Evolutionary conservation across 1,139 yeast genomes (phyloP), one percentile per base, ranked within the genome.

Genomic region (Magnusiomyces ingens): DNA sequence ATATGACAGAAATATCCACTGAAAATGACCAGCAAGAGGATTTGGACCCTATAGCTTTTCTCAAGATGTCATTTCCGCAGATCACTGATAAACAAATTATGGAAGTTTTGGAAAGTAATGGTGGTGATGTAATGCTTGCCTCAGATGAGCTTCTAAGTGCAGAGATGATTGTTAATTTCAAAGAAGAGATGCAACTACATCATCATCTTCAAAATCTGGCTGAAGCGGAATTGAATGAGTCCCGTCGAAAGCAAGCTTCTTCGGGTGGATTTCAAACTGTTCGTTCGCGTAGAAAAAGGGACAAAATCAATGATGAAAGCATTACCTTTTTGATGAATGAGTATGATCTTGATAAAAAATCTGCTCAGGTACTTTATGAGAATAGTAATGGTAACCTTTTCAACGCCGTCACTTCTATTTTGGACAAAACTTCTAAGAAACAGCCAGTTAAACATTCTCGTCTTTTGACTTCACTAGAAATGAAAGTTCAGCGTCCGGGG

Each of bases 61-160:
- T 37, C 18, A 38, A 35, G 26, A 36, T 12, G 15, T 18, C 29
- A 18, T 48, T 48, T 48, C 36, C 15, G 5, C 35, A 38, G 4
- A 41, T 22, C 2, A 12, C n/a, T 10, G 15, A 17, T 13, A 43
- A 22, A 2, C 11, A 11, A 13, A 48, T 48, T 18, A 3, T 21
- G 17, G 17, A 40, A n/a, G 40, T 35, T 2, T 13, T 41, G 4
- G 21, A 45, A n/a, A 29, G 22, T 21, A 15, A 32, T 22, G 11
- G 35, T 26, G 52, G 45, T 18, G 35, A 41, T 21, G 47, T 43
- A 17, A 15, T 42, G 12, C 2, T 15, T 21, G 42, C 52, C 19
- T 36, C 45, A 15, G 32, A 48, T 42, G 48, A 44, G 43, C 37
- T 51, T 13, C 15, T 47, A 12, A 53, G 44, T 12, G 21, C 36